Percentiles rank a stretch among this genome's conserved stretches.
Evolutionary conservation across 2,329 filamentous ascomycete species (phyloP).

Genomic region (Xylariaceae sp.): DNA sequence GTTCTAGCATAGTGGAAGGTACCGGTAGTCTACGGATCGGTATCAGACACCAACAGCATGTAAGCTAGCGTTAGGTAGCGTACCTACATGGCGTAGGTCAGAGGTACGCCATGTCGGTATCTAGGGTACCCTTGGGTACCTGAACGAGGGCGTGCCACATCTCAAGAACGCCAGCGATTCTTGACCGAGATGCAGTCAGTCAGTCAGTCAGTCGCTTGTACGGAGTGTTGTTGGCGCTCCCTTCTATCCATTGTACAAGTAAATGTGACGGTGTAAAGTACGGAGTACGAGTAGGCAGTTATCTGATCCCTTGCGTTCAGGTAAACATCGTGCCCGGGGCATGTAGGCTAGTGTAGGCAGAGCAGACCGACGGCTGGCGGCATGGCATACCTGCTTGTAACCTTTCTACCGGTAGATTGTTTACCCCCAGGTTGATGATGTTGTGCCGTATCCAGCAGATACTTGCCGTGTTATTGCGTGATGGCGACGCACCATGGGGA

Average conservation of each 20-base stretch:
- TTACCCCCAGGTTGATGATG: background rate
- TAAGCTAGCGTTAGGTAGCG: background rate
- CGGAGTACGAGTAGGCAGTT: too few species aligned
- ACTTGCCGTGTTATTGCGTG: too few species aligned
- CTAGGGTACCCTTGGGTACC: too few species aligned
- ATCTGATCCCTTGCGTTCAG: too few species aligned
- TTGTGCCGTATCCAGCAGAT: background rate
- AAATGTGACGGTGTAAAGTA: too few species aligned
- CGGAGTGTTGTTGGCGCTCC: background rate
- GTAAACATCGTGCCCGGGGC: slow-evolving; percentile 11
- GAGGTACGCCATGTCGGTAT: background rate
- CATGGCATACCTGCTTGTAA: background rate
- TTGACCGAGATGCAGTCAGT: slow-evolving; percentile 17
- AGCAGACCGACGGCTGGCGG: slow-evolving; percentile 8
- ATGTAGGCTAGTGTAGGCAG: background rate
- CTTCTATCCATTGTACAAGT: too few species aligned
- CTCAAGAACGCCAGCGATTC: slow-evolving; percentile 11
- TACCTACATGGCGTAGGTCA: background rate
- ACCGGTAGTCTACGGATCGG: background rate
- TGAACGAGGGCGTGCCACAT: background rate
- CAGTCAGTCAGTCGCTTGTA: background rate
- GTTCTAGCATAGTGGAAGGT: background rate
- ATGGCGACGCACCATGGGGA: background rate
- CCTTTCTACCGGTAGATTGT: background rate
- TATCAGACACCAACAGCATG: background rate